These are phyloP conservation scores for Apophysomyces variabilis DNA, from an alignment of 371 early-diverging fungal species.

Conservation along the genomic window DNA sequence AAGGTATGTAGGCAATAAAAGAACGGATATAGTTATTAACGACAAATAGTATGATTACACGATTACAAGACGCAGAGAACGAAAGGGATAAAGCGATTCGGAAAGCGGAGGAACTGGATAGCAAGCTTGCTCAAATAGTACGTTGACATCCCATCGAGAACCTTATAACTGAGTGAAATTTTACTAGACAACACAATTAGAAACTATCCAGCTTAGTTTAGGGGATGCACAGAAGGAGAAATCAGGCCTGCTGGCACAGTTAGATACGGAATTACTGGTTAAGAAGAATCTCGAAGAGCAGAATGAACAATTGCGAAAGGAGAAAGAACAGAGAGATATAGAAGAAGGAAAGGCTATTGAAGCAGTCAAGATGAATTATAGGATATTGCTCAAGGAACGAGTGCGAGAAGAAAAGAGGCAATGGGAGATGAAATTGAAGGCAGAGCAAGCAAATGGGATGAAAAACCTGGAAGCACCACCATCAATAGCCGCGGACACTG, in stretches of 20 bases:
- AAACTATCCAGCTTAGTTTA: constrained; percentile 34
- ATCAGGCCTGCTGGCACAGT: constrained; percentile 24
- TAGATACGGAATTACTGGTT: constrained; percentile 28
- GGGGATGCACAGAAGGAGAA: constrained; percentile 29
- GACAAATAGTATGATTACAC: constrained; percentile 41
- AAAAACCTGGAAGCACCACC: constrained; percentile 10
- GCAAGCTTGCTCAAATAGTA: constrained; percentile 30
- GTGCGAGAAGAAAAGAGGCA: constrained; percentile 43
- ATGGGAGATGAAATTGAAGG: constrained; percentile 36
- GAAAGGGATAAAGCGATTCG: constrained; percentile 40
- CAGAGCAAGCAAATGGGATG: constrained; percentile 16
- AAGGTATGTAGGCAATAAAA: constrained; percentile 28
- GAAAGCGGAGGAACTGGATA: constrained; percentile 29
- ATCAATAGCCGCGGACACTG: background rate
- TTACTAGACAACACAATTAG: constrained; percentile 19
- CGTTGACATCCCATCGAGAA: background rate
- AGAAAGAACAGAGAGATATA: constrained; percentile 34
- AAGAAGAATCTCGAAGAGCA: constrained; percentile 34
- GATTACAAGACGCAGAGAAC: constrained; percentile 52
- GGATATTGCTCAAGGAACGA: constrained; percentile 45
- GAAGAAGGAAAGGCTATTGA: constrained; percentile 46
- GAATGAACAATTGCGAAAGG: constrained; percentile 29
- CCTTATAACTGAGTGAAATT: background rate
- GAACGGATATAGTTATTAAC: background rate
- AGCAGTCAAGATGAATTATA: constrained; percentile 45